A percentile compares a stretch with the other conserved stretches of the same genome.
Evolutionary conservation across 2,329 filamentous ascomycete genomes (phyloP).

Genomic region (Colletotrichum gloeosporioides): DNA sequence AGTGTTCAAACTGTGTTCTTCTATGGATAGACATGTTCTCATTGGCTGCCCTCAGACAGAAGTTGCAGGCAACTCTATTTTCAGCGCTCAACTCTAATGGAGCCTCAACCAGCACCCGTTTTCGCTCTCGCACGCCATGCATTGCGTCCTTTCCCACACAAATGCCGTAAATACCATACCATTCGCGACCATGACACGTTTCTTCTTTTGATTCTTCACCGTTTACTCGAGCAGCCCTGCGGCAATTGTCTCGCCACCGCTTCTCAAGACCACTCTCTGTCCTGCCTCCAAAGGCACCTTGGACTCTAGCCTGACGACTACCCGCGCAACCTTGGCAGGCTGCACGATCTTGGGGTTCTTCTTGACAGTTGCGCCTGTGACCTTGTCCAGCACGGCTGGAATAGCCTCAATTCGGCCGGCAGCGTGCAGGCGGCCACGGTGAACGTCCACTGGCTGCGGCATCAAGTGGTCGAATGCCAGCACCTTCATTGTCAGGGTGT

Average conservation of each 20-base stretch:
- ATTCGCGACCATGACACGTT: neutral
- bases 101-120: neutral
- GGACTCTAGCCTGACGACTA: constrained; percentile 75
- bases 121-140: neutral
- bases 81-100: constrained; percentile 9
- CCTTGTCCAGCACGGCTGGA: constrained; percentile 78
- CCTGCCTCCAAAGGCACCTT: constrained; percentile 82
- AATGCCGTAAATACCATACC: neutral
- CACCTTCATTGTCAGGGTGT: constrained; percentile 80
- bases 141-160: neutral
- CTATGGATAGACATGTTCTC: neutral
- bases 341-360: constrained; percentile 86
- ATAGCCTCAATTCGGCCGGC: constrained; percentile 77
- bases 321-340: constrained; percentile 77
- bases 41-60: neutral
- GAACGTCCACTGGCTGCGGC: constrained; percentile 88
- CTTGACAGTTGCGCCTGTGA: constrained; percentile 75
- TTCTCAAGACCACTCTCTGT: constrained; percentile 80
- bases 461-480: constrained; percentile 89
- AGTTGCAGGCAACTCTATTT: constrained; percentile 15
- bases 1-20: neutral
- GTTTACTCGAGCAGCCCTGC: constrained; percentile 80
- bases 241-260: constrained; percentile 83
- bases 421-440: constrained; percentile 82
- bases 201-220: neutral